Percentiles rank a stretch among this genome's conserved stretches.
Evolutionary conservation across 371 early-diverging fungal species (phyloP).

Genomic region (Polyrhizophydium stewartii): DNA sequence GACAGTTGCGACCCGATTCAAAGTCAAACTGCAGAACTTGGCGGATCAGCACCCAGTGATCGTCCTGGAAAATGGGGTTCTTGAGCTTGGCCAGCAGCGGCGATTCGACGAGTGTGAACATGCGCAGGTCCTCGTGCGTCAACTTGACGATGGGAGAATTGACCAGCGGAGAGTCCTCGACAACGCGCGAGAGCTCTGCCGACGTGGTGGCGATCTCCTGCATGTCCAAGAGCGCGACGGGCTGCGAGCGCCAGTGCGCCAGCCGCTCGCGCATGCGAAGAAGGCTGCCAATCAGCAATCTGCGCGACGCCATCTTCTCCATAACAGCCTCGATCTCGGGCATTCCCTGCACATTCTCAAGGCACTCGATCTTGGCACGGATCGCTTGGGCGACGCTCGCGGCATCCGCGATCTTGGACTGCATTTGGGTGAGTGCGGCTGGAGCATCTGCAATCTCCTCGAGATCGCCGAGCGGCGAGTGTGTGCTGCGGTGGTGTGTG

Average conservation of each 20-base stretch:
- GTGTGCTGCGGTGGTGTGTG: no score
- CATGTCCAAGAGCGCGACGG: not conserved
- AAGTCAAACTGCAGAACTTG: conserved; percentile 1
- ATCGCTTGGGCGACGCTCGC: not conserved
- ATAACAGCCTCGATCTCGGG: not conserved
- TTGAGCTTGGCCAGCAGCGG: conserved; percentile 6
- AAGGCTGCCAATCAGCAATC: not conserved
- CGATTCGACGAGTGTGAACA: conserved; percentile 1
- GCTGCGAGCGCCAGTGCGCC: not conserved
- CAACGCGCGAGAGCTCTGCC: not conserved
- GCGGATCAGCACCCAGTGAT: conserved; percentile 12
- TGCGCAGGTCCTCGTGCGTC: not conserved
- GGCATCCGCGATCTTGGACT: not conserved
- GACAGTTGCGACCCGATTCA: not conserved
- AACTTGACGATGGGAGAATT: conserved; percentile 2
- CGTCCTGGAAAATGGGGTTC: conserved; percentile 4
- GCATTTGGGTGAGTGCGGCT: not conserved
- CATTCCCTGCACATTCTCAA: not conserved
- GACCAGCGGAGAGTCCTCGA: not conserved
- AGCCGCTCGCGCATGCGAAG: not conserved
- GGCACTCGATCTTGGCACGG: conserved; percentile 1
- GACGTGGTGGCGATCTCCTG: not conserved
- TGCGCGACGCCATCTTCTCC: not conserved
- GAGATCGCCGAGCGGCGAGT: no score
- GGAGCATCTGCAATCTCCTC: not conserved